A percentile compares a stretch with the other conserved stretches of the same genome.
phyloP scores from a whole-genome alignment of 768 basidiomycete genomes.

The Boletus rubropictus region DNA sequence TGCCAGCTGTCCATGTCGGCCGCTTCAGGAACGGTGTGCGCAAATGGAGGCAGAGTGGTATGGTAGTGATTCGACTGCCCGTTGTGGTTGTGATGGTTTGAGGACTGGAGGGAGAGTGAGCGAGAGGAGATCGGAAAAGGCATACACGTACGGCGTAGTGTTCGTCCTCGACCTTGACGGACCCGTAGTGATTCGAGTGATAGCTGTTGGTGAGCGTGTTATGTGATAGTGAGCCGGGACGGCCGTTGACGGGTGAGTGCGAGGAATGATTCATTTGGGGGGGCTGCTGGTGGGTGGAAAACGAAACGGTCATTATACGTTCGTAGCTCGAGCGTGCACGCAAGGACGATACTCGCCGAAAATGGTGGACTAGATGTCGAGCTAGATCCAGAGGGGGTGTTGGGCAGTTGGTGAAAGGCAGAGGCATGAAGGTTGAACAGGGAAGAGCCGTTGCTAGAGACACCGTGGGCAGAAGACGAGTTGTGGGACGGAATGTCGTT shows the following conservation, averaged over 20 bases:
- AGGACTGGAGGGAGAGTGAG: slow-evolving; percentile 18
- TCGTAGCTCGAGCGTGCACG: not conserved
- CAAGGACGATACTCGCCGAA: slow-evolving; percentile 72
- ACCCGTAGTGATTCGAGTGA: slow-evolving; percentile 43
- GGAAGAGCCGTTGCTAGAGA: slow-evolving; percentile 35
- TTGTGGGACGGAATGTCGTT: slow-evolving; percentile 36
- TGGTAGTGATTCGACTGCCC: slow-evolving; percentile 37
- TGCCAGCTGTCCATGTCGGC: slow-evolving; percentile 58
- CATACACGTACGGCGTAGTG: slow-evolving; percentile 45
- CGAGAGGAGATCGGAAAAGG: not conserved
- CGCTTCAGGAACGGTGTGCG: slow-evolving; percentile 35
- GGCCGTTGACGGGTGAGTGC: slow-evolving; percentile 46
- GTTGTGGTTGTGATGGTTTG: slow-evolving; percentile 31
- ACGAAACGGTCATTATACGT: slow-evolving; percentile 41
- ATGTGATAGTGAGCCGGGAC: slow-evolving; percentile 37
- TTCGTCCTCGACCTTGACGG: slow-evolving; percentile 68
- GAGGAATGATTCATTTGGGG: slow-evolving; percentile 58
- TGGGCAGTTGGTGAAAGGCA: slow-evolving; percentile 56
- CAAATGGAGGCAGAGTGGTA: slow-evolving; percentile 42
- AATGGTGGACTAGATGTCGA: slow-evolving; percentile 75
- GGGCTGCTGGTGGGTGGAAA: slow-evolving; percentile 51
- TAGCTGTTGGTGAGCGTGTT: slow-evolving; percentile 38
- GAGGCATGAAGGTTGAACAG: slow-evolving; percentile 51
- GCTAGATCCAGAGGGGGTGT: slow-evolving; percentile 68
- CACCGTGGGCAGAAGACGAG: slow-evolving; percentile 37